These are phyloP conservation scores for Sphagnum fallax DNA, from an alignment of 228 moss, liverwort and hornwort genomes.

Conservation along the genomic window DNA sequence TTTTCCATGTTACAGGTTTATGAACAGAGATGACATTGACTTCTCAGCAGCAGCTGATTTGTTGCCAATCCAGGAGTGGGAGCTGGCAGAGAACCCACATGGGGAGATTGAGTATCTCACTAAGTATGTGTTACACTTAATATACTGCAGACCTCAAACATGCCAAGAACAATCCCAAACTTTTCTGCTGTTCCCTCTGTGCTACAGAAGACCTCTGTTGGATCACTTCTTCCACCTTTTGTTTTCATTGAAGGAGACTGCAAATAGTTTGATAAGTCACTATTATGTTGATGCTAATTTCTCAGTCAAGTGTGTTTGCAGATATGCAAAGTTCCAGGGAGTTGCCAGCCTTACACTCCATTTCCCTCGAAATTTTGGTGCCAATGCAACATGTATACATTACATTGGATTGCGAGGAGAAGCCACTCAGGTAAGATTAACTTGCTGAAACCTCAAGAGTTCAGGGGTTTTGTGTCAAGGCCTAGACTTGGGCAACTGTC, in stretches of 20 bases:
- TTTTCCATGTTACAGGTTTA: constrained; percentile 34
- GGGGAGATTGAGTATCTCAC: constrained; percentile 93
- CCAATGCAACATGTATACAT: constrained; percentile 49
- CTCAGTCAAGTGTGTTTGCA: background rate
- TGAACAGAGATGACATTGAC: constrained; percentile 82
- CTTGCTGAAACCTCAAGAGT: too few relatives aligned
- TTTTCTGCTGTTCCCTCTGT: too few relatives aligned
- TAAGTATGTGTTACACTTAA: constrained; percentile 17
- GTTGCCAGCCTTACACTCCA: constrained; percentile 86
- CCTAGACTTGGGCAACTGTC: too few relatives aligned
- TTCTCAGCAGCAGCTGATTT: constrained; percentile 77
- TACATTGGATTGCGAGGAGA: constrained; percentile 87
- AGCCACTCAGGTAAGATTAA: constrained; percentile 52
- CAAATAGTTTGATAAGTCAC: background rate
- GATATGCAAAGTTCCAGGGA: constrained; percentile 88
- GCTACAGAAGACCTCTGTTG: too few relatives aligned
- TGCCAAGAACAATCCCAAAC: background rate
- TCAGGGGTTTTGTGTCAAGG: too few relatives aligned
- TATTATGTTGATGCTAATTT: background rate
- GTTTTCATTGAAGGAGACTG: background rate
- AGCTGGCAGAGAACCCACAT: constrained; percentile 61
- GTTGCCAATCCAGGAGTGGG: constrained; percentile 89
- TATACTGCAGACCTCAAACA: background rate
- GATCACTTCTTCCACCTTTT: too few relatives aligned
- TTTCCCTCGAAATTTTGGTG: constrained; percentile 74